phyloP scores from a whole-genome alignment of 768 basidiomycete genomes.

The Symmetrospora coprosmae region DNA sequence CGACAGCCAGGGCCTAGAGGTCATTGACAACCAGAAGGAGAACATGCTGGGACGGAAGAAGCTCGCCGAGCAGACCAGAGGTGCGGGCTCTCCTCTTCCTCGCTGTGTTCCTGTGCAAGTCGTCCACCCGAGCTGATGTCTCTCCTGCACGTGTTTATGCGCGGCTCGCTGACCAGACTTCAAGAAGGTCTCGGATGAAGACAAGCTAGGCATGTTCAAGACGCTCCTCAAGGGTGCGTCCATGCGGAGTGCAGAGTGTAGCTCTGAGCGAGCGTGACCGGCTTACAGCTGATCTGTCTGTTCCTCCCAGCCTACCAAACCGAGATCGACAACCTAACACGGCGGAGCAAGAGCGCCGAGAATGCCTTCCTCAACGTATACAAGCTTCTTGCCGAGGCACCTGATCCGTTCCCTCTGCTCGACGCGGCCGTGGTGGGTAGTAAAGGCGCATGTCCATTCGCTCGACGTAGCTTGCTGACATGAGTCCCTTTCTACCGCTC shows the following conservation, averaged over 20 bases:
- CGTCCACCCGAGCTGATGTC: not conserved
- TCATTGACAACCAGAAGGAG: conserved; percentile 98
- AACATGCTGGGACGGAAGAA: conserved; percentile 83
- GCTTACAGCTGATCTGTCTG: not conserved
- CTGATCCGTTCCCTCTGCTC: conserved; percentile 89
- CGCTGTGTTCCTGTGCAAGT: not conserved
- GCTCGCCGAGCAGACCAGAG: conserved; percentile 88
- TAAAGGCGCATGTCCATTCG: not conserved
- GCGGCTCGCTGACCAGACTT: conserved; percentile 50
- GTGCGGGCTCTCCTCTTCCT: conserved; percentile 39
- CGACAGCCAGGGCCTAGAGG: conserved; percentile 74
- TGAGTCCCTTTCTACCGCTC: not conserved
- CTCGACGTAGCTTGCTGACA: not conserved
- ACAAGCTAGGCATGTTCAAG: conserved; percentile 78
- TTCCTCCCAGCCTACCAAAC: conserved; percentile 64
- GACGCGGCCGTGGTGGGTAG: conserved; percentile 72
- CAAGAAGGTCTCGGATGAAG: conserved; percentile 81
- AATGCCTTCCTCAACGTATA: conserved; percentile 93
- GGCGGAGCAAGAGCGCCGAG: conserved; percentile 80
- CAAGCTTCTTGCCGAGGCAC: conserved; percentile 89
- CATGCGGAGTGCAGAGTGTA: not conserved
- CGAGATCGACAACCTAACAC: conserved; percentile 89
- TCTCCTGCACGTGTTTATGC: not conserved
- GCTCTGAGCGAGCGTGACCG: not conserved
- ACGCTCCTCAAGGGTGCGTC: conserved; percentile 64